A percentile compares a stretch with the other conserved stretches of the same genome.
Evolutionary conservation across 116 monocot species (phyloP).

Genomic region (Zostera marina): DNA sequence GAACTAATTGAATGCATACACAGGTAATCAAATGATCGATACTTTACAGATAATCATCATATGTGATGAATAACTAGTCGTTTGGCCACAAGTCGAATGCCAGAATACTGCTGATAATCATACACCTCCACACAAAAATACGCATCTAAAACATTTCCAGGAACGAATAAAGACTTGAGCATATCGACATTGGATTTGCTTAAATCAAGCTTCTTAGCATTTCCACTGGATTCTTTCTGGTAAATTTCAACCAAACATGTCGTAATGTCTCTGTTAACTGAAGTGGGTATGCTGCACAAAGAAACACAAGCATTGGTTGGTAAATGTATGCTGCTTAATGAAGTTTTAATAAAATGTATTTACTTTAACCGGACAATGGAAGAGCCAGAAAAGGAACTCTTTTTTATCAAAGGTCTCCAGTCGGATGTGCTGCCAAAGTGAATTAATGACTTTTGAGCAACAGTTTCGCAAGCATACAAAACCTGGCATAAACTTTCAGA

Average conservation of each 20-base stretch:
- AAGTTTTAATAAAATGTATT: slow-evolving; percentile 15
- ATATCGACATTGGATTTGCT: slow-evolving; percentile 28
- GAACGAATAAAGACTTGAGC: slow-evolving; percentile 40
- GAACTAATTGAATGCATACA: too few species aligned
- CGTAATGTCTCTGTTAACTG: slow-evolving; percentile 18
- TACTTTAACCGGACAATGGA: slow-evolving; percentile 55
- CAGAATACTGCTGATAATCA: slow-evolving; percentile 62
- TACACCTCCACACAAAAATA: slow-evolving; percentile 49
- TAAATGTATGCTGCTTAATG: not conserved
- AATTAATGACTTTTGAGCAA: slow-evolving; percentile 26
- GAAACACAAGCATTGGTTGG: not conserved
- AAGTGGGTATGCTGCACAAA: slow-evolving; percentile 43
- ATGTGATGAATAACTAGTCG: slow-evolving; percentile 36
- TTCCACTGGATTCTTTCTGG: slow-evolving; percentile 48
- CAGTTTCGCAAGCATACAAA: slow-evolving; percentile 41
- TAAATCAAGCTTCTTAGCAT: slow-evolving; percentile 34
- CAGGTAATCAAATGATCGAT: too few species aligned
- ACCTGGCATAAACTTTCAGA: slow-evolving; percentile 34
- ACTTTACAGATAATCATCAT: too few species aligned
- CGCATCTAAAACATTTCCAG: slow-evolving; percentile 48
- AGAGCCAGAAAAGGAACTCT: slow-evolving; percentile 21
- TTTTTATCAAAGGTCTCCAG: slow-evolving; percentile 59
- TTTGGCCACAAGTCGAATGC: slow-evolving; percentile 67
- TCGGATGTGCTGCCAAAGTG: slow-evolving; percentile 49
- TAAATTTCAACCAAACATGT: slow-evolving; percentile 51